phyloP scores from a whole-genome alignment of 208 protist genomes.

The Wallacemonas sp. region DNA sequence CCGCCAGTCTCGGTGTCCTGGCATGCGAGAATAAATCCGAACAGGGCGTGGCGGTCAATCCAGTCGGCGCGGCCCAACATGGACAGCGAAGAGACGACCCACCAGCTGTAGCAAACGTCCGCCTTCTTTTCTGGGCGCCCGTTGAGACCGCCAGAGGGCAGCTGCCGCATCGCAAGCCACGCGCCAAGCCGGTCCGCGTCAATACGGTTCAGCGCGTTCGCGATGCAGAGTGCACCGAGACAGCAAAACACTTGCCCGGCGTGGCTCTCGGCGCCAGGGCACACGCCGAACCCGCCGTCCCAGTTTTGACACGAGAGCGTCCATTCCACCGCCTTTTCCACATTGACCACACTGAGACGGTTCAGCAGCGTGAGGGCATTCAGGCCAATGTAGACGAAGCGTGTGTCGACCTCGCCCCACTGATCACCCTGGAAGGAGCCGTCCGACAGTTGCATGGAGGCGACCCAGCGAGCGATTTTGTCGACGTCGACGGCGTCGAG shows the following conservation, averaged over 20 bases:
- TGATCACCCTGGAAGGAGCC: conserved; percentile 98
- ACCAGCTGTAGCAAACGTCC: conserved; percentile 99
- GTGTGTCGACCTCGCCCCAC: conserved; percentile 99
- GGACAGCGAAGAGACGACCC: conserved; percentile 97
- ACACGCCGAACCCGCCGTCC: conserved; percentile 98
- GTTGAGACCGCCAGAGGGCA: conserved; percentile 98
- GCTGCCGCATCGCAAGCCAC: conserved; percentile 99
- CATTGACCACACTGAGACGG: conserved; percentile 72
- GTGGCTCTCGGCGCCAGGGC: conserved; percentile 96
- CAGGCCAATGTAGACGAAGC: conserved; percentile 98
- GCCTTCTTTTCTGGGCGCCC: conserved; percentile 99
- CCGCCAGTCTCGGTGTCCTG: conserved; percentile 97
- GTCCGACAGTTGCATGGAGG: conserved; percentile 94
- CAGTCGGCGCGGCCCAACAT: conserved; percentile 93
- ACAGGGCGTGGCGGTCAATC: conserved; percentile 95
- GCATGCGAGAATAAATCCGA: conserved; percentile 95
- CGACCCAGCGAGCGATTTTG: conserved; percentile 71
- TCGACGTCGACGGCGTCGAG: conserved; percentile 57
- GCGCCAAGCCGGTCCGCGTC: conserved; percentile 93
- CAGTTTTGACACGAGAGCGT: conserved; percentile 97
- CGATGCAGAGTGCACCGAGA: conserved; percentile 96
- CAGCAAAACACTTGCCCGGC: conserved; percentile 98
- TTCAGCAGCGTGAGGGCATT: conserved; percentile 94
- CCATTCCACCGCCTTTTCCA: conserved; percentile 89
- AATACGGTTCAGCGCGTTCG: conserved; percentile 84